Evolutionary conservation across 805 yeast genomes (phyloP).

Genomic region (Limtongia smithiae): DNA sequence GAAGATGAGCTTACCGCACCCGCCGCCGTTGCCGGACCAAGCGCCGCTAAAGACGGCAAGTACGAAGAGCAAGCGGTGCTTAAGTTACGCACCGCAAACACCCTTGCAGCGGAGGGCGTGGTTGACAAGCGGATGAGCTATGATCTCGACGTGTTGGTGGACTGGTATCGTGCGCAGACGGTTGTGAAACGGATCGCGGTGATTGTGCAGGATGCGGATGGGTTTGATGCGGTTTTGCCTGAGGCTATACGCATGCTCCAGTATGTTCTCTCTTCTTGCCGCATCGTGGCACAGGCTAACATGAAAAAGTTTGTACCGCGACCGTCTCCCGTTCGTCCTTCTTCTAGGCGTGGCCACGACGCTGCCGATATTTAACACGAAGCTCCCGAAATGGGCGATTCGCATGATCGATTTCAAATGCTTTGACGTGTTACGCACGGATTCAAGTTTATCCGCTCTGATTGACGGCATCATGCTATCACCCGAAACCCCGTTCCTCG

Average conservation of each 20-base stretch:
- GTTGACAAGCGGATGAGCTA: conserved; percentile 38
- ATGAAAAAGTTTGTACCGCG: conserved; percentile 30
- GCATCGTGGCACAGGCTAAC: background rate
- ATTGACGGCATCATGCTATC: conserved; percentile 19
- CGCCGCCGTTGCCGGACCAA: too few species aligned
- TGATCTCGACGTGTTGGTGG: conserved; percentile 39
- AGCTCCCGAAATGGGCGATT: conserved; percentile 34
- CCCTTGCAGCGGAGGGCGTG: conserved; percentile 15
- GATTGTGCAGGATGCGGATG: conserved; percentile 41
- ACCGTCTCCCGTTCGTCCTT: conserved; percentile 36
- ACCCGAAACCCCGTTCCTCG: conserved; percentile 5
- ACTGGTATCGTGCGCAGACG: conserved; percentile 33
- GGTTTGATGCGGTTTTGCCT: conserved; percentile 35
- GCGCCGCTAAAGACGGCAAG: too few species aligned
- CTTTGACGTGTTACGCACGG: conserved; percentile 32
- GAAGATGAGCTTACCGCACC: conserved; percentile 6
- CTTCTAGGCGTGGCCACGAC: conserved; percentile 40
- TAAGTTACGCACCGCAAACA: background rate
- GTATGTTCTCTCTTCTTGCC: conserved; percentile 2
- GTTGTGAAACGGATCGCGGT: conserved; percentile 30
- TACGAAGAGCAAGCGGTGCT: background rate
- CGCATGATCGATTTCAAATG: conserved; percentile 31
- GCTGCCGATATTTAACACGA: conserved; percentile 38
- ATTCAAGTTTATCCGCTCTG: conserved; percentile 14
- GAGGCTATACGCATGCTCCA: conserved; percentile 36